Conservation (phyloP, 225 moss, liverwort and hornwort genomes). For the Physcomitrellopsis africana region DNA sequence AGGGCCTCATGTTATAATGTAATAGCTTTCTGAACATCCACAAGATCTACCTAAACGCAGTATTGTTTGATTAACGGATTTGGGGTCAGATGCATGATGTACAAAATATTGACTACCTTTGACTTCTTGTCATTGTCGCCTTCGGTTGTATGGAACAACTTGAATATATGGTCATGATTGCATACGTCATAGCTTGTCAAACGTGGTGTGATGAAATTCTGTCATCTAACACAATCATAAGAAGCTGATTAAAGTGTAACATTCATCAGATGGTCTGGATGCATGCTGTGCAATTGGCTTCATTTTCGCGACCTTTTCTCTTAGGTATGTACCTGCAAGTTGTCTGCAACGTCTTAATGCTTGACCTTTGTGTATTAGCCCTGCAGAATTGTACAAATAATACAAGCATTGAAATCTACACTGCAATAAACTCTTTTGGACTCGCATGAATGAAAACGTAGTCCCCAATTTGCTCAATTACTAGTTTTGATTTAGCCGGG, state of each 20-base stretch:
- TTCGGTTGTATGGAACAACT: not conserved
- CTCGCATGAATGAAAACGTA: not conserved
- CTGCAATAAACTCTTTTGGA: not conserved
- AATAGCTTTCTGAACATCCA: not conserved
- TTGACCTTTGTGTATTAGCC: not conserved
- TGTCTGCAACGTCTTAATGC: not conserved
- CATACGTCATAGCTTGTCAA: not conserved
- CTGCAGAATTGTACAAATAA: not conserved
- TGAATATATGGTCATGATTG: not conserved
- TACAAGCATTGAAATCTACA: not conserved
- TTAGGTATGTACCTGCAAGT: constrained; percentile 20
- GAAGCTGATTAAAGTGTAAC: not conserved
- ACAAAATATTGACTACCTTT: not conserved
- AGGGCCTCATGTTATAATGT: not conserved
- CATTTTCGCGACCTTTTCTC: constrained; percentile 32
- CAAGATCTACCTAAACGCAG: not conserved
- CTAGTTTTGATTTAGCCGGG: not conserved
- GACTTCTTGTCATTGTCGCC: not conserved
- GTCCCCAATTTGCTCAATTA: not conserved
- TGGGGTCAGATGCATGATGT: not conserved
- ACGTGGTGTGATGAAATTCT: not conserved
- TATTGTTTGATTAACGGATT: not conserved
- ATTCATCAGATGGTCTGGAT: constrained; percentile 45
- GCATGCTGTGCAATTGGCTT: constrained; percentile 44
- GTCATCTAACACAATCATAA: not conserved